These are phyloP conservation scores for Rostrohypoxylon terebratum DNA, from an alignment of 495 filamentous ascomycete genomes.

Conservation along the genomic window DNA sequence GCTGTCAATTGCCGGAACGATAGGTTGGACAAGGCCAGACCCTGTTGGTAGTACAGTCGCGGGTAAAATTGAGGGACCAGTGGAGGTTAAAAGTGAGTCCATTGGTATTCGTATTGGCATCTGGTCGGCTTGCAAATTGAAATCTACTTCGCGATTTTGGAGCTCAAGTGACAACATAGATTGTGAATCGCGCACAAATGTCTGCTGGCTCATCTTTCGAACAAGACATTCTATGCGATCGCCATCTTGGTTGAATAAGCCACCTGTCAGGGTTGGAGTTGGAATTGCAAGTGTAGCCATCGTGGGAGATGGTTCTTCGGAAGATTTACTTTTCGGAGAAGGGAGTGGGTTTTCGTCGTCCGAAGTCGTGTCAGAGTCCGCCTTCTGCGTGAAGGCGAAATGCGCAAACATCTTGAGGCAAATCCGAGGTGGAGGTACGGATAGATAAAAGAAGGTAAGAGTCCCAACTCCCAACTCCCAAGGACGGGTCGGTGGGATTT, in stretches of 20 bases:
- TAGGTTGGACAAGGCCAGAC: slow-evolving; percentile 14
- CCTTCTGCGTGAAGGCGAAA: slow-evolving; percentile 30
- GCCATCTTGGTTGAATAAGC: slow-evolving; percentile 13
- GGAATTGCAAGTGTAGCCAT: slow-evolving; percentile 14
- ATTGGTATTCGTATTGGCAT: slow-evolving; percentile 18
- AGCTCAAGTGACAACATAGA: not conserved
- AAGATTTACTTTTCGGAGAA: slow-evolving; percentile 18
- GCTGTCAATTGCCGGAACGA: slow-evolving; percentile 19
- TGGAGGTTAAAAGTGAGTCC: slow-evolving; percentile 18
- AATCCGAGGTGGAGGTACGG: not conserved
- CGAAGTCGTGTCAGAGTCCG: slow-evolving; percentile 20
- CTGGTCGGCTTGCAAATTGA: slow-evolving; percentile 7
- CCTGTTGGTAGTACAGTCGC: slow-evolving; percentile 11
- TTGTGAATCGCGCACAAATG: slow-evolving; percentile 41
- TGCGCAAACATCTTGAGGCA: slow-evolving; percentile 25
- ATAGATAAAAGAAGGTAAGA: slow-evolving; percentile 4
- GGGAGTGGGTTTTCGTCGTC: slow-evolving; percentile 36
- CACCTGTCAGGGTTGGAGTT: not conserved
- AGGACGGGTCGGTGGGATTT: slow-evolving; percentile 37
- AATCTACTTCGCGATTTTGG: slow-evolving; percentile 7
- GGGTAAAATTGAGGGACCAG: not conserved
- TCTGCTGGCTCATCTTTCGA: slow-evolving; percentile 54
- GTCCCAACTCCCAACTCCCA: no score
- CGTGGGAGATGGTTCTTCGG: slow-evolving; percentile 5
- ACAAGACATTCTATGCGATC: slow-evolving; percentile 48